phyloP scores from a whole-genome alignment of 352 stramenopile genomes.

The Pythium oligandrum region DNA sequence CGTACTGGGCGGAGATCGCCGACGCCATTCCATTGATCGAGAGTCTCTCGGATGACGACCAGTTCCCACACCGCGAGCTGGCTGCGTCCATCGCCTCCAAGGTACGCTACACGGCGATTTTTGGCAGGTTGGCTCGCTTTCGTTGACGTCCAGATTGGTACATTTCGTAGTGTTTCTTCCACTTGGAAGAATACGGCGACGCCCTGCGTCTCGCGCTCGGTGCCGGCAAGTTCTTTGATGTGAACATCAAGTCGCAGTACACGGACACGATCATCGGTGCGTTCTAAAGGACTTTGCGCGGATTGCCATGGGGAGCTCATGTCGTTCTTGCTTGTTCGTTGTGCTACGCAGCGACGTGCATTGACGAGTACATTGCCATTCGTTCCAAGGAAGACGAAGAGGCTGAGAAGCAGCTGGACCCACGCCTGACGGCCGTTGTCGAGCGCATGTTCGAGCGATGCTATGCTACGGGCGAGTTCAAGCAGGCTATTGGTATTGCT shows the following conservation, averaged over 20 bases:
- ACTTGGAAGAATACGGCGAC: slow-evolving; percentile 97
- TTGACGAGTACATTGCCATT: slow-evolving; percentile 96
- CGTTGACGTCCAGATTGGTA: slow-evolving; percentile 5
- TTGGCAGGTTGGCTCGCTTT: slow-evolving; percentile 13
- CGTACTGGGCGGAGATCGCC: slow-evolving; percentile 93
- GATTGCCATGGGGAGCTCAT: slow-evolving; percentile 3
- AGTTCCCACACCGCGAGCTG: slow-evolving; percentile 88
- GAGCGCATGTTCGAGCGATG: slow-evolving; percentile 98
- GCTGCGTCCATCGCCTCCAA: slow-evolving; percentile 90
- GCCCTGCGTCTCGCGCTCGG: slow-evolving; percentile 93
- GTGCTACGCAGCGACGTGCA: slow-evolving; percentile 76
- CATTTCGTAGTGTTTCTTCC: slow-evolving; percentile 92
- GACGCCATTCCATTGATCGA: slow-evolving; percentile 91
- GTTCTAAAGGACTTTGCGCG: slow-evolving; percentile 3
- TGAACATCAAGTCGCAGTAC: slow-evolving; percentile 92
- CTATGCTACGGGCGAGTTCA: slow-evolving; percentile 91
- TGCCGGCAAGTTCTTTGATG: slow-evolving; percentile 94
- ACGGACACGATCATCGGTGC: slow-evolving; percentile 95
- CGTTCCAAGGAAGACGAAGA: slow-evolving; percentile 74
- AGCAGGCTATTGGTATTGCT: slow-evolving; percentile 96
- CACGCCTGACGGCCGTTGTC: slow-evolving; percentile 93
- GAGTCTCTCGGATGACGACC: slow-evolving; percentile 90
- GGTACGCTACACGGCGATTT: slow-evolving; percentile 19
- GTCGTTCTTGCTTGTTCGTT: slow-evolving; percentile 1
- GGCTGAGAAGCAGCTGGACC: slow-evolving; percentile 74